phyloP scores from a whole-genome alignment of 352 stramenopile species.

The Aphanomyces stellatus region DNA sequence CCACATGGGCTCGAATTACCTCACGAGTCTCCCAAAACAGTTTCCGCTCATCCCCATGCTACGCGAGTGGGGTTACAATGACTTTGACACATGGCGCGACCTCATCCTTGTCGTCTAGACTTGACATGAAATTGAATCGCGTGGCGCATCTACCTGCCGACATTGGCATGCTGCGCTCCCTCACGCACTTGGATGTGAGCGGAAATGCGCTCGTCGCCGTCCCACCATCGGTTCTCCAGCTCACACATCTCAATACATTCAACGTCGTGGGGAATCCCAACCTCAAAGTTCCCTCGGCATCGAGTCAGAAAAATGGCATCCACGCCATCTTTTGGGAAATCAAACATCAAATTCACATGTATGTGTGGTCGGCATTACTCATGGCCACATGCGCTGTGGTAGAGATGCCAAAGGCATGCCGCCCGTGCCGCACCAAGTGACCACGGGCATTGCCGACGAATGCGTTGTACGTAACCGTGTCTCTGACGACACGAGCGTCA shows the following conservation, averaged over 20 bases:
- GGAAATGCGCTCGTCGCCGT: slow-evolving; percentile 46
- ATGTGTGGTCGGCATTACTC: too few species aligned
- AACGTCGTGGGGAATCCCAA: slow-evolving; percentile 40
- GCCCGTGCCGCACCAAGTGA: slow-evolving; percentile 5
- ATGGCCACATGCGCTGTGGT: too few species aligned
- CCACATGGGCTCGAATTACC: slow-evolving; percentile 17
- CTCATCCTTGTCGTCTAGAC: slow-evolving; percentile 22
- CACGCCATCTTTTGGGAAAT: slow-evolving; percentile 14
- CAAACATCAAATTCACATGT: slow-evolving; percentile 21
- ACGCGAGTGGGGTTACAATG: not conserved
- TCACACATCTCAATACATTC: slow-evolving; percentile 39
- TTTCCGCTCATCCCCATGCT: not conserved
- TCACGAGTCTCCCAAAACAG: not conserved
- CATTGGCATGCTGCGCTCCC: slow-evolving; percentile 35
- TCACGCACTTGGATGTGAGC: slow-evolving; percentile 44
- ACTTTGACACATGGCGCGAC: not conserved
- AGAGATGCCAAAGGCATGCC: slow-evolving; percentile 11
- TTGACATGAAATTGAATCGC: slow-evolving; percentile 70
- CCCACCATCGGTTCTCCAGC: slow-evolving; percentile 37
- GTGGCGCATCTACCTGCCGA: slow-evolving; percentile 34
- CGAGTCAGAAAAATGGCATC: not conserved
- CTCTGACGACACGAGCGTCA: not conserved
- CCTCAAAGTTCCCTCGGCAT: slow-evolving; percentile 22
- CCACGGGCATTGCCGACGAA: slow-evolving; percentile 9
- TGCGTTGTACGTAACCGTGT: slow-evolving; percentile 10